phyloP scores from a whole-genome alignment of 164 flowering plant species.

The Vitis amurensis region DNA sequence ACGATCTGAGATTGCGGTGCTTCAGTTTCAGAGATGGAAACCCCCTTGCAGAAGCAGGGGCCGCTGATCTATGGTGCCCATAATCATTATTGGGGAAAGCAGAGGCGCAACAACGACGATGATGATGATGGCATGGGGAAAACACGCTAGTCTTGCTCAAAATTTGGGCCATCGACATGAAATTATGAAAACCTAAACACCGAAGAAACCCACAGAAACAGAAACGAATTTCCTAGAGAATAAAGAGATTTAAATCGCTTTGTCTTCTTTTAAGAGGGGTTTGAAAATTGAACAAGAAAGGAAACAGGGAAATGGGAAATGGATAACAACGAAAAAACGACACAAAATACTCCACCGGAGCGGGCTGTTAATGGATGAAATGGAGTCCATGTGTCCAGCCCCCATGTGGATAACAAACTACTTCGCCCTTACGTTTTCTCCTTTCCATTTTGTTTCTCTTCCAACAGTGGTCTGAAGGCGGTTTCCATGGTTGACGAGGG shows the following conservation, averaged over 20 bases:
- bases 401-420: too few species aligned
- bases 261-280: too few species aligned
- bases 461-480: neutral
- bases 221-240: too few species aligned
- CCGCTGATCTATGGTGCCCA: neutral
- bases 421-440: too few species aligned
- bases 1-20: constrained; percentile 12
- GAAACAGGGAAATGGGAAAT: neutral
- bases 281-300: neutral
- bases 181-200: neutral
- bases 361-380: too few species aligned
- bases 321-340: too few species aligned
- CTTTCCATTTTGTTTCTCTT: too few species aligned
- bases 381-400: too few species aligned
- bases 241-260: too few species aligned
- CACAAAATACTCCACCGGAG: too few species aligned
- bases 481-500: neutral
- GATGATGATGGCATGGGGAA: constrained; percentile 17
- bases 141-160: constrained; percentile 25
- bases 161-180: constrained; percentile 28
- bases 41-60: constrained; percentile 1
- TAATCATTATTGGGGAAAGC: constrained; percentile 11
- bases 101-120: constrained; percentile 3
- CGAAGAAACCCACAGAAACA: neutral
- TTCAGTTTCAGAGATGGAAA: constrained; percentile 20